A percentile compares a stretch with the other conserved stretches of the same genome.
Evolutionary conservation across 2,329 filamentous ascomycete species (phyloP).

Genomic region (Penicillium sp.): DNA sequence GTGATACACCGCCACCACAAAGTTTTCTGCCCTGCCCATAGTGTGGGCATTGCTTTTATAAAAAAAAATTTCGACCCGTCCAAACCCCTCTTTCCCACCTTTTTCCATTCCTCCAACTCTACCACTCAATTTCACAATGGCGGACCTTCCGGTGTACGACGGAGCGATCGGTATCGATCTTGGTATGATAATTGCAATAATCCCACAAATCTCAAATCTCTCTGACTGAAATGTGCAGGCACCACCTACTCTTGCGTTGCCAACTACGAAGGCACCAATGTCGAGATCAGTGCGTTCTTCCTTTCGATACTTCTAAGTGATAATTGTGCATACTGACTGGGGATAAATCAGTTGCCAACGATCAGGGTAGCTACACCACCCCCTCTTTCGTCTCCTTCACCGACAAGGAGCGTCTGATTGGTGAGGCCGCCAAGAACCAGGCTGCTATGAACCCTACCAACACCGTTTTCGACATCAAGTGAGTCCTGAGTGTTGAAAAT

Average conservation of each 20-base stretch:
- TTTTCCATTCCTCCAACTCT: slow-evolving; percentile 22
- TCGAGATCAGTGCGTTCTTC: slow-evolving; percentile 81
- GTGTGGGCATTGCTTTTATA: slow-evolving; percentile 27
- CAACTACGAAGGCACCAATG: slow-evolving; percentile 98
- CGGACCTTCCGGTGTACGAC: slow-evolving; percentile 69
- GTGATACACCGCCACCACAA: slow-evolving; percentile 26
- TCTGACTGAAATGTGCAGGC: slow-evolving; percentile 57
- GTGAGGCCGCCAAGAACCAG: slow-evolving; percentile 99
- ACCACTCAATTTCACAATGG: slow-evolving; percentile 25
- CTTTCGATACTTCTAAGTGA: not conserved
- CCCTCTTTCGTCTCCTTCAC: slow-evolving; percentile 99
- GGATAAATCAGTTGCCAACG: slow-evolving; percentile 74
- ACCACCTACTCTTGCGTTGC: slow-evolving; percentile 99
- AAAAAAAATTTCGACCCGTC: slow-evolving; percentile 28
- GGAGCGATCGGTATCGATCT: slow-evolving; percentile 99
- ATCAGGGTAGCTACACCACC: slow-evolving; percentile 98
- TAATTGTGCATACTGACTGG: slow-evolving; percentile 12
- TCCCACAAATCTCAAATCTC: slow-evolving; percentile 1
- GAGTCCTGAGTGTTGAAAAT: slow-evolving; percentile 43
- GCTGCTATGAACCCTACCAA: slow-evolving; percentile 98
- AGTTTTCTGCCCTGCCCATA: slow-evolving; percentile 24
- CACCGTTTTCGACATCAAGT: slow-evolving; percentile 99
- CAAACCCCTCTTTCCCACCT: slow-evolving; percentile 24
- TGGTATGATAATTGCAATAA: slow-evolving; percentile 63
- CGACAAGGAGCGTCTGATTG: slow-evolving; percentile 96